A percentile compares a stretch with the other conserved stretches of the same genome.
Evolutionary conservation across 208 protist genomes (phyloP).

Genomic region (Trypanosoma cruzi): DNA sequence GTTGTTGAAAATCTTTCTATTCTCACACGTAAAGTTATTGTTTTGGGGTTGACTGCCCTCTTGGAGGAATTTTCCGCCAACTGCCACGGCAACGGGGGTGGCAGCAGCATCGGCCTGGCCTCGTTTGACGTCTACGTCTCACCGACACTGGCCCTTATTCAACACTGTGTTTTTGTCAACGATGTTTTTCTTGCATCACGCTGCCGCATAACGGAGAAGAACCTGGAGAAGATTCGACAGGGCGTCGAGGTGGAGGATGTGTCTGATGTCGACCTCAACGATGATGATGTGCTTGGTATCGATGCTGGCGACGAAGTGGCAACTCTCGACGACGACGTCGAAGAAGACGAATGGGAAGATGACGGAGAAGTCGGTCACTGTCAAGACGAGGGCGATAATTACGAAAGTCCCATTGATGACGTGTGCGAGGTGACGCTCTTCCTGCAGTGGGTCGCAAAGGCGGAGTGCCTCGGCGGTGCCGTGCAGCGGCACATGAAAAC

Average conservation of each 20-base stretch:
- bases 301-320: slow-evolving; percentile 38
- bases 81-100: not conserved
- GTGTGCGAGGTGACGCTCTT: slow-evolving; percentile 83
- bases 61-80: slow-evolving; percentile 30
- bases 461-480: not conserved
- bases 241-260: slow-evolving; percentile 51
- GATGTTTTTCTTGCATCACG: slow-evolving; percentile 50
- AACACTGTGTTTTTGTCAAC: slow-evolving; percentile 87
- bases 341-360: slow-evolving; percentile 17
- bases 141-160: slow-evolving; percentile 49
- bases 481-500: slow-evolving; percentile 22
- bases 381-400: slow-evolving; percentile 82
- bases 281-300: slow-evolving; percentile 28
- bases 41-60: slow-evolving; percentile 64
- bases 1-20: slow-evolving; percentile 68
- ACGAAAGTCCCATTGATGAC: slow-evolving; percentile 87
- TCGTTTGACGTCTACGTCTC: slow-evolving; percentile 47
- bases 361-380: slow-evolving; percentile 23
- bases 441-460: slow-evolving; percentile 24
- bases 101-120: not conserved
- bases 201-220: slow-evolving; percentile 57
- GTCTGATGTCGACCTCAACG: slow-evolving; percentile 43
- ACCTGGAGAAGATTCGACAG: slow-evolving; percentile 54
- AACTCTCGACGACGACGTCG: slow-evolving; percentile 40
- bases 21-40: slow-evolving; percentile 81